Conservation (phyloP, 495 filamentous ascomycete genomes). For the Penicillium dipodomyicola region DNA sequence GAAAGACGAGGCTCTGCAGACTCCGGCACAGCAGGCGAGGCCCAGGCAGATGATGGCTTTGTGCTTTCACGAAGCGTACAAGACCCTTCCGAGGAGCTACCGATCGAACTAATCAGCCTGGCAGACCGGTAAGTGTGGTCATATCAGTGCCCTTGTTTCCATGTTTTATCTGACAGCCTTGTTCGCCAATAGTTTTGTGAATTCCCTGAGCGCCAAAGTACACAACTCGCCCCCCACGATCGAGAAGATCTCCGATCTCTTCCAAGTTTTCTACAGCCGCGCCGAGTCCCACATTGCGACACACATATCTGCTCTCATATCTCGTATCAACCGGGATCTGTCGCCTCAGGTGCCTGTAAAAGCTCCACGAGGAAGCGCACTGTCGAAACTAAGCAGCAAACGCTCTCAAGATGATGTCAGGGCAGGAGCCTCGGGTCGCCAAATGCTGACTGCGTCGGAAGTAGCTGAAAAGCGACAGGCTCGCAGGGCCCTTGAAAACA, state of each 20-base stretch:
- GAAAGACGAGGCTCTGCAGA: conserved; percentile 51
- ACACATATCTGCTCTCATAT: conserved; percentile 79
- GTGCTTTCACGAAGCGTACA: conserved; percentile 49
- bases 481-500: conserved; percentile 71
- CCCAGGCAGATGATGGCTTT: conserved; percentile 43
- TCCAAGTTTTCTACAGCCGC: conserved; percentile 90
- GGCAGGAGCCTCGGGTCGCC: conserved; percentile 55
- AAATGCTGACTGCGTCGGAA: conserved; percentile 90
- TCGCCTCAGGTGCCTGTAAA: conserved; percentile 49
- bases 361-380: conserved; percentile 14
- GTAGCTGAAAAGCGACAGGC: conserved; percentile 75
- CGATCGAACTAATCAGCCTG: conserved; percentile 86
- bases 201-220: conserved; percentile 83
- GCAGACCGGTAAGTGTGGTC: conserved; percentile 68
- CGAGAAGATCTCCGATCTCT: conserved; percentile 78
- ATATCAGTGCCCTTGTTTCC: neutral
- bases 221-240: conserved; percentile 80
- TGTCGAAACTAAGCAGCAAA: conserved; percentile 28
- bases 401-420: conserved; percentile 30
- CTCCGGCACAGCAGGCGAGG: conserved; percentile 51
- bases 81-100: conserved; percentile 77
- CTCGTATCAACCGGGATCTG: conserved; percentile 64
- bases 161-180: neutral
- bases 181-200: conserved; percentile 67
- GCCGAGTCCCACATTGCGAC: conserved; percentile 82